phyloP scores from a whole-genome alignment of 371 early-diverging fungal species.

The Funneliformis caledonium region DNA sequence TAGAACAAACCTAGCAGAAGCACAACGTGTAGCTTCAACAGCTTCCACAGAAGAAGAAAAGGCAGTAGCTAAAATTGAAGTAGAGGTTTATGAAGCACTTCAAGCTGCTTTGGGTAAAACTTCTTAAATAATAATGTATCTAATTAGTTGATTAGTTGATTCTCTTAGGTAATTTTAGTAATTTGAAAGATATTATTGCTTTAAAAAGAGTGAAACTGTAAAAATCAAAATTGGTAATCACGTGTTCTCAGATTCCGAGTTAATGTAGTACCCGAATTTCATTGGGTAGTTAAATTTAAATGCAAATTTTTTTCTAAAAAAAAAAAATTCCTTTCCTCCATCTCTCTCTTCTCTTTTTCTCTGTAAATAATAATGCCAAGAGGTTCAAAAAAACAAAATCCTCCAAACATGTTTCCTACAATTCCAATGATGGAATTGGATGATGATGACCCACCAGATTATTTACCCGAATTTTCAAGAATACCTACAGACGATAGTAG shows the following conservation, averaged over 20 bases:
- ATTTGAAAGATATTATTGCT: too few species aligned
- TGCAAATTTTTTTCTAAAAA: too few species aligned
- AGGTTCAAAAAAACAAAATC: constrained; percentile 11
- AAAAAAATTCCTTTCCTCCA: too few species aligned
- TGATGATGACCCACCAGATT: constrained; percentile 21
- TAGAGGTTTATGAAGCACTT: constrained; percentile 90
- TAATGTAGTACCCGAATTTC: too few species aligned
- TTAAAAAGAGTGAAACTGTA: too few species aligned
- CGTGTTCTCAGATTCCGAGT: too few species aligned
- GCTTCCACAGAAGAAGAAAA: constrained; percentile 80
- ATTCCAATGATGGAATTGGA: background rate
- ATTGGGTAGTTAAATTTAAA: too few species aligned
- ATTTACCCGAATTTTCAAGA: background rate
- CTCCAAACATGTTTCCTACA: background rate
- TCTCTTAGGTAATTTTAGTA: too few species aligned
- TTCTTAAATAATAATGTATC: too few species aligned
- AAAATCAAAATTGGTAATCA: too few species aligned
- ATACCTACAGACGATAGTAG: constrained; percentile 11
- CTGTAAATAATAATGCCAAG: background rate
- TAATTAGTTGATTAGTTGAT: too few species aligned
- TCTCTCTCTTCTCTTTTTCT: background rate
- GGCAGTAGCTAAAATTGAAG: constrained; percentile 85
- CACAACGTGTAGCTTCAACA: constrained; percentile 69
- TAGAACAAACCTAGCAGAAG: constrained; percentile 80
- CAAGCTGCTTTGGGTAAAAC: constrained; percentile 55